Evolutionary conservation across 345 rosid species (phyloP), one percentile per base, ranked within the genome.

Genomic region (Citrus cavaleriei): DNA sequence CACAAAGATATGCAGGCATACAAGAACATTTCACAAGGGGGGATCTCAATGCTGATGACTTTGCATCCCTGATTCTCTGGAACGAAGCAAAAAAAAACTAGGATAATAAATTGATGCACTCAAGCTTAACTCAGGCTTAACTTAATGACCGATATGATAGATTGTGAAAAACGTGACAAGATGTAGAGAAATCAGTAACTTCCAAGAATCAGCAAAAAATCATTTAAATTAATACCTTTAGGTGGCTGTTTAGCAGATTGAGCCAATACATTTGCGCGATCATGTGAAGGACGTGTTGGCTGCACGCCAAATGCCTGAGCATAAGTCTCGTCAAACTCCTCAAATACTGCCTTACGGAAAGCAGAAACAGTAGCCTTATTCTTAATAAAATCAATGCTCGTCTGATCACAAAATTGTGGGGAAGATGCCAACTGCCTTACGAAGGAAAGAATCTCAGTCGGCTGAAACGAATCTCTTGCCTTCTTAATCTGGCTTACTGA

Each of bases 251-350:
- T 94, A 77, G 58, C 82, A 35, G 84, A 86, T 65, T 82, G 91
- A 75, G 82, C 86, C 69, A 79, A 51, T 22, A 28, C 51, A 76
- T 37, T 83, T 65, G 65, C 72, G 2, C 83, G 70, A 79, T 83
- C 85, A 63, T 34, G 81, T 25, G 89, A 81, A 75, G 83, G 54
- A 66, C 87, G 91, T 5, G 84, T 37, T 4, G 90, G 77, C 71
- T 83, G 97, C 38, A 82, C 86, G n/a, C 98, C 98, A 79, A 97
- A 97, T n/a, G 99, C 99, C 83, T 97, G 96, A 3, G 97, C 93
- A 83, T 97, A 94, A 0, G 99, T 97, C 90, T 93, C 98, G 82
- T 94, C 99, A 83, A 87, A 93, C 95, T 97, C 98, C 90, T 94
- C 98, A 80, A 93, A 97, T 54, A 90, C 86, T 14, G 98, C 94